Percentiles rank a stretch among this genome's conserved stretches.
These are phyloP conservation scores for Microascus cirrosus DNA, from an alignment of 2,329 filamentous ascomycete genomes.

Conservation along the genomic window DNA sequence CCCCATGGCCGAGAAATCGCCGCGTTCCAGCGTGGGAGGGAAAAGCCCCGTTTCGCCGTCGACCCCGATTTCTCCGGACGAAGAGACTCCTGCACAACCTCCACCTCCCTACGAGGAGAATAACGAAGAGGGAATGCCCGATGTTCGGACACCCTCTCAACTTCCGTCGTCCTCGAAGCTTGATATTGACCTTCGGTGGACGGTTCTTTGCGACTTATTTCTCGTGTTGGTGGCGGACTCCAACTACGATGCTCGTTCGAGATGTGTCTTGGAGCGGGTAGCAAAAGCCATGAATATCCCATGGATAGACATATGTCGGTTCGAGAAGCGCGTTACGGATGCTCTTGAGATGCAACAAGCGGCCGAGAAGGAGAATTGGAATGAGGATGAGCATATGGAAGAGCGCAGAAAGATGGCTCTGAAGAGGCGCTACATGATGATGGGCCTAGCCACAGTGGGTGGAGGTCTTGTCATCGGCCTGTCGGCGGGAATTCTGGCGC, in stretches of 20 bases:
- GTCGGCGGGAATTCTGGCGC: constrained; percentile 82
- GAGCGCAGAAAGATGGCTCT: constrained; percentile 68
- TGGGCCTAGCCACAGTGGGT: constrained; percentile 93
- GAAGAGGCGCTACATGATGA: constrained; percentile 80
- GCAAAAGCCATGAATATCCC: constrained; percentile 69
- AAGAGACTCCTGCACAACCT: constrained; percentile 36
- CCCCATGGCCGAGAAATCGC: constrained; percentile 55
- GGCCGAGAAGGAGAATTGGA: constrained; percentile 93
- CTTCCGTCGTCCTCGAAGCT: constrained; percentile 73
- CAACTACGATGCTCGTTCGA: constrained; percentile 80
- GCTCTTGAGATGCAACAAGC: constrained; percentile 96
- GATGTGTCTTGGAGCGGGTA: constrained; percentile 72
- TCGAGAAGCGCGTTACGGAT: constrained; percentile 95
- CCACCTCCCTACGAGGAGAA: constrained; percentile 53
- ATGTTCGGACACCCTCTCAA: constrained; percentile 73
- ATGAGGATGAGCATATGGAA: constrained; percentile 91
- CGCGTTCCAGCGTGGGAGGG: neutral
- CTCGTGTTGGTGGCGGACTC: constrained; percentile 94
- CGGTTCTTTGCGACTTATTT: constrained; percentile 90
- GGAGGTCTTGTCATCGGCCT: constrained; percentile 91
- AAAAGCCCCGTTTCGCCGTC: constrained; percentile 10
- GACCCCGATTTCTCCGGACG: constrained; percentile 15
- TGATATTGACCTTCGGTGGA: constrained; percentile 95
- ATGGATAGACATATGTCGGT: constrained; percentile 90
- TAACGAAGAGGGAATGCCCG: constrained; percentile 59